These are phyloP conservation scores for Tylopilus orsonianus DNA, from an alignment of 1,284 basidiomycete genomes.

Conservation along the genomic window DNA sequence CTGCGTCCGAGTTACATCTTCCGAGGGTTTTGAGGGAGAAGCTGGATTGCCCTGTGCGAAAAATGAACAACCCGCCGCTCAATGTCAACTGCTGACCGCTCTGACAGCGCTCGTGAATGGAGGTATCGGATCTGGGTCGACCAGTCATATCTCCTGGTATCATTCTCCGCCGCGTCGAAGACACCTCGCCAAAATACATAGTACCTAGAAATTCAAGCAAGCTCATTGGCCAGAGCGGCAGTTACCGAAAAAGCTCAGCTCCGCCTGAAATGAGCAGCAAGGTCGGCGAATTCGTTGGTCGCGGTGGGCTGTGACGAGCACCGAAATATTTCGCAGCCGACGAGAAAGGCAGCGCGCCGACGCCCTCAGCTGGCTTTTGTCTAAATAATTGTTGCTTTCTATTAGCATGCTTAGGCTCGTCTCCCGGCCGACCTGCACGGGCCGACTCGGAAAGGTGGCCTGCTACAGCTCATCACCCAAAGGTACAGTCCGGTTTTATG, in stretches of 20 bases:
- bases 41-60: too few relatives aligned
- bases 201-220: too few relatives aligned
- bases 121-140: too few relatives aligned
- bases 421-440: slow-evolving; percentile 61
- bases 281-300: slow-evolving; percentile 21
- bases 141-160: too few relatives aligned
- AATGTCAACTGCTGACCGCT: too few relatives aligned
- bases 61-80: too few relatives aligned
- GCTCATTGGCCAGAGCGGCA: slow-evolving; percentile 17
- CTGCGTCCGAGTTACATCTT: too few relatives aligned
- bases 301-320: slow-evolving; percentile 30
- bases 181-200: too few relatives aligned
- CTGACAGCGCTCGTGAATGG: too few relatives aligned
- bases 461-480: slow-evolving; percentile 43
- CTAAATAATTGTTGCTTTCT: slow-evolving; percentile 10
- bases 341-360: slow-evolving; percentile 16
- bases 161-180: too few relatives aligned
- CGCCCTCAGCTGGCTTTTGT: slow-evolving; percentile 23
- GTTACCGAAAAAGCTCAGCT: slow-evolving; percentile 19
- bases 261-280: slow-evolving; percentile 22
- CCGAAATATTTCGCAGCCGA: slow-evolving; percentile 18
- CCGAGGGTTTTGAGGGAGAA: too few relatives aligned
- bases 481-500: slow-evolving; percentile 36
- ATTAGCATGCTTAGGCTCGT: slow-evolving; percentile 63
- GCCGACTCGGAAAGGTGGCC: slow-evolving; percentile 63